Conservation (phyloP, 2,329 filamentous ascomycete species). For the Colletotrichum sp. region DNA sequence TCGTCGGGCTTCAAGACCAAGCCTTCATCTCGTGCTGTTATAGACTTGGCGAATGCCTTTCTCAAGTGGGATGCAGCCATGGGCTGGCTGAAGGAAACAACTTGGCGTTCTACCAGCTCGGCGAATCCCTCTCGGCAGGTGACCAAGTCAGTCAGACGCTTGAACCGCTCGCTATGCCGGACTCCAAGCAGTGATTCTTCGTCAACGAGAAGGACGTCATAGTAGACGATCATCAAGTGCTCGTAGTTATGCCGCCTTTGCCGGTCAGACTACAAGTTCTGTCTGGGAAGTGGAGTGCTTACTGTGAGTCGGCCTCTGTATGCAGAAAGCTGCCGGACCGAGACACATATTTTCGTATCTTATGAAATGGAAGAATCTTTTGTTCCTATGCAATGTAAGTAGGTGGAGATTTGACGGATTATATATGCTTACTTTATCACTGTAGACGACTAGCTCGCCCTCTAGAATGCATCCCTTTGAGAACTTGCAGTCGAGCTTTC, state of each 20-base stretch:
- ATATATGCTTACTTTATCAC: constrained; percentile 53
- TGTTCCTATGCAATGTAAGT: constrained; percentile 46
- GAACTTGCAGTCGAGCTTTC: constrained; percentile 61
- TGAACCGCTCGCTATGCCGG: constrained; percentile 64
- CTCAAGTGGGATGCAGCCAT: constrained; percentile 61
- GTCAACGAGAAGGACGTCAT: constrained; percentile 61
- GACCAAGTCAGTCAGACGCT: constrained; percentile 61
- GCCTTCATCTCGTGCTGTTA: constrained; percentile 74
- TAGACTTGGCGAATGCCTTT: constrained; percentile 69
- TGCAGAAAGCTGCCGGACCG: constrained; percentile 75
- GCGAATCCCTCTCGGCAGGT: constrained; percentile 62
- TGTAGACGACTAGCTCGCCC: constrained; percentile 83
- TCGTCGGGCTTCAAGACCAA: constrained; percentile 81
- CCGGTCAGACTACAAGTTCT: constrained; percentile 22
- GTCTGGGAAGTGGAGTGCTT: constrained; percentile 28
- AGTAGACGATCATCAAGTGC: constrained; percentile 68
- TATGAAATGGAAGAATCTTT: constrained; percentile 77
- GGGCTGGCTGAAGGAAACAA: constrained; percentile 67
- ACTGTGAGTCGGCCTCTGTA: constrained; percentile 72
- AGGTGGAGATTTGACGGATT: not conserved
- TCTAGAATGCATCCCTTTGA: constrained; percentile 76
- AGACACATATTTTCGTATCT: constrained; percentile 80
- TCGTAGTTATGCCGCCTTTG: constrained; percentile 52
- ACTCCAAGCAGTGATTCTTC: constrained; percentile 53
- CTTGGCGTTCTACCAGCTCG: constrained; percentile 68